phyloP scores from a whole-genome alignment of 2,329 filamentous ascomycete species.

The Colletotrichum zoysiae region DNA sequence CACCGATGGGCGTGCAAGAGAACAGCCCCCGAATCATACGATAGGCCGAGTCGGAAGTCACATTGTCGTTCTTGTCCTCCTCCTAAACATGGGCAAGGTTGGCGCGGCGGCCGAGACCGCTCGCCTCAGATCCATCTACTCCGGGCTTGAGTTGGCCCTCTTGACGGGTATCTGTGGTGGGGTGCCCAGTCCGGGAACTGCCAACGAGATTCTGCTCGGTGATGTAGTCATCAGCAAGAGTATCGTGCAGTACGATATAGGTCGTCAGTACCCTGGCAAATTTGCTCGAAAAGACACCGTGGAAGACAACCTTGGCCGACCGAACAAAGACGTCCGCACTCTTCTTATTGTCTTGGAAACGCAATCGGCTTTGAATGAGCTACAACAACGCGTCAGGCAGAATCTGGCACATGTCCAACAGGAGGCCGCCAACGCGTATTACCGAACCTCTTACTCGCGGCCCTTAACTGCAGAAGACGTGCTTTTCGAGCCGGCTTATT shows the following conservation, averaged over 20 bases:
- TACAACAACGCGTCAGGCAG: slow-evolving; percentile 29
- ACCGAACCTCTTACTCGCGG: slow-evolving; percentile 43
- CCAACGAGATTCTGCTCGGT: slow-evolving; percentile 45
- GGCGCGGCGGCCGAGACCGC: slow-evolving; percentile 46
- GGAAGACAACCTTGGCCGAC: slow-evolving; percentile 41
- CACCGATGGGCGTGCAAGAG: neutral
- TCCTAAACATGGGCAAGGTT: slow-evolving; percentile 48
- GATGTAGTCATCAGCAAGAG: slow-evolving; percentile 51
- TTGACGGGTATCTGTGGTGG: slow-evolving; percentile 46
- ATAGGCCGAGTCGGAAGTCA: slow-evolving; percentile 47
- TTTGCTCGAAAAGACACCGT: slow-evolving; percentile 41
- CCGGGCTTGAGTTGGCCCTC: slow-evolving; percentile 46
- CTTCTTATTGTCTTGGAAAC: slow-evolving; percentile 46
- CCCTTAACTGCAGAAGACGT: slow-evolving; percentile 47
- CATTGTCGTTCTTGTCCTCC: slow-evolving; percentile 48
- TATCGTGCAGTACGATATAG: slow-evolving; percentile 44
- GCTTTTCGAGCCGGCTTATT: slow-evolving; percentile 47
- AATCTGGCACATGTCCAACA: slow-evolving; percentile 43
- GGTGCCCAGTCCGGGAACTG: slow-evolving; percentile 27
- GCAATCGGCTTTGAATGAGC: slow-evolving; percentile 24
- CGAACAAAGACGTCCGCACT: slow-evolving; percentile 45
- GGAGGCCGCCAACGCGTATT: slow-evolving; percentile 24
- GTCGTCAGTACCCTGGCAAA: slow-evolving; percentile 39
- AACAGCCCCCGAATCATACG: slow-evolving; percentile 44
- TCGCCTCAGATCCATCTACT: slow-evolving; percentile 51